Evolutionary conservation across 805 yeast species (phyloP).

Genomic region (Barnettozyma botsteinii): DNA sequence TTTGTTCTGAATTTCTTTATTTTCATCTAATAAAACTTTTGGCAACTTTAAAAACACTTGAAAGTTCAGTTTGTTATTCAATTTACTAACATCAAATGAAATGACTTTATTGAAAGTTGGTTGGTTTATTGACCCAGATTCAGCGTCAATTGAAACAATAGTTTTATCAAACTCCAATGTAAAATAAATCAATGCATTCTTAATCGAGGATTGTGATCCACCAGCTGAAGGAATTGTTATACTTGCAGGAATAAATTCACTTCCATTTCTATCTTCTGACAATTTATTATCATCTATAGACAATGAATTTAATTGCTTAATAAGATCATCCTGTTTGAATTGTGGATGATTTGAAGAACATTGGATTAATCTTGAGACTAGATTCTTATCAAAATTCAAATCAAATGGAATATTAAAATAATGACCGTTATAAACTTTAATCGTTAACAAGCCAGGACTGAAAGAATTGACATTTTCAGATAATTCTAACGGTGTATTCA

Average conservation of each 20-base stretch:
- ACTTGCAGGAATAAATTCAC: slow-evolving; percentile 43
- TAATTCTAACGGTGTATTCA: neutral
- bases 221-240: slow-evolving; percentile 50
- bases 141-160: slow-evolving; percentile 82
- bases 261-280: neutral
- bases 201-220: slow-evolving; percentile 22
- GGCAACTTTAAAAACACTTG: slow-evolving; percentile 81
- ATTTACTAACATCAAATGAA: slow-evolving; percentile 79
- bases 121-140: slow-evolving; percentile 68
- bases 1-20: neutral
- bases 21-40: slow-evolving; percentile 37
- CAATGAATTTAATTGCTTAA: slow-evolving; percentile 16
- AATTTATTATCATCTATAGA: slow-evolving; percentile 25
- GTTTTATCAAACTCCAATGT: slow-evolving; percentile 94
- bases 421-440: slow-evolving; percentile 67
- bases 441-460: slow-evolving; percentile 69
- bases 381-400: slow-evolving; percentile 56
- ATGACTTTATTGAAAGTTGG: slow-evolving; percentile 88
- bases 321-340: slow-evolving; percentile 16
- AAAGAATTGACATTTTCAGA: slow-evolving; percentile 18
- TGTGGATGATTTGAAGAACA: slow-evolving; percentile 37
- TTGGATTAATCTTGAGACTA: slow-evolving; percentile 58
- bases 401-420: slow-evolving; percentile 67
- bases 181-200: slow-evolving; percentile 70
- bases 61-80: slow-evolving; percentile 55